Evolutionary conservation across 1,284 basidiomycete genomes (phyloP).

Genomic region (Moesziomyces parantarcticus): DNA sequence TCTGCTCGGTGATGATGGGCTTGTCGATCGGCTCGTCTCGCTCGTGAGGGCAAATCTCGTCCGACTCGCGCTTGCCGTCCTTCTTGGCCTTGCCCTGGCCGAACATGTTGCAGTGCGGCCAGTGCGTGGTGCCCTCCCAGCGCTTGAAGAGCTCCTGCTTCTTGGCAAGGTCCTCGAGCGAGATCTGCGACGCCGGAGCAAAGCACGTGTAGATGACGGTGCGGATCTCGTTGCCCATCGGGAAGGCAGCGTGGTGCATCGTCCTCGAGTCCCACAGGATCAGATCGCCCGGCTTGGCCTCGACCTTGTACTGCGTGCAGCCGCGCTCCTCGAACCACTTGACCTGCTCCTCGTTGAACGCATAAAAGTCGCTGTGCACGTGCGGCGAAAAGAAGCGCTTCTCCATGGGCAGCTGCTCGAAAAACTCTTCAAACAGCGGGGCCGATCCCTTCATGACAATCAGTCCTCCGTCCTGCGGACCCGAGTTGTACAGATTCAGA

Average conservation of each 20-base stretch:
- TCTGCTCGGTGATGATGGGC: slow-evolving; percentile 14
- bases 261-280: slow-evolving; percentile 50
- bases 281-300: slow-evolving; percentile 61
- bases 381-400: slow-evolving; percentile 34
- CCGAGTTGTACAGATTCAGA: slow-evolving; percentile 68
- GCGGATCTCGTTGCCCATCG: slow-evolving; percentile 12
- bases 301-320: slow-evolving; percentile 57
- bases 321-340: slow-evolving; percentile 60
- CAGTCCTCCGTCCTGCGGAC: slow-evolving; percentile 69
- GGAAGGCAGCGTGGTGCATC: slow-evolving; percentile 38
- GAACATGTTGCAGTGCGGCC: slow-evolving; percentile 19
- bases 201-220: slow-evolving; percentile 30
- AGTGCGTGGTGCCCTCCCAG: slow-evolving; percentile 13
- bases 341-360: slow-evolving; percentile 52
- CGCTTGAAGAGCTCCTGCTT: slow-evolving; percentile 9
- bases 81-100: slow-evolving; percentile 13
- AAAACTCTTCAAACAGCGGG: slow-evolving; percentile 67
- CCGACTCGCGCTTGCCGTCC: slow-evolving; percentile 15
- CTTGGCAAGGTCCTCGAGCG: slow-evolving; percentile 4
- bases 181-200: background rate
- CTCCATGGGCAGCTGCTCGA: slow-evolving; percentile 63
- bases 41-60: slow-evolving; percentile 10
- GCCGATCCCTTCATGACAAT: slow-evolving; percentile 68
- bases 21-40: slow-evolving; percentile 17
- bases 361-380: slow-evolving; percentile 59